These are phyloP conservation scores for Chrysoporthe deuterocubensis DNA, from an alignment of 2,329 filamentous ascomycete species.

Conservation along the genomic window DNA sequence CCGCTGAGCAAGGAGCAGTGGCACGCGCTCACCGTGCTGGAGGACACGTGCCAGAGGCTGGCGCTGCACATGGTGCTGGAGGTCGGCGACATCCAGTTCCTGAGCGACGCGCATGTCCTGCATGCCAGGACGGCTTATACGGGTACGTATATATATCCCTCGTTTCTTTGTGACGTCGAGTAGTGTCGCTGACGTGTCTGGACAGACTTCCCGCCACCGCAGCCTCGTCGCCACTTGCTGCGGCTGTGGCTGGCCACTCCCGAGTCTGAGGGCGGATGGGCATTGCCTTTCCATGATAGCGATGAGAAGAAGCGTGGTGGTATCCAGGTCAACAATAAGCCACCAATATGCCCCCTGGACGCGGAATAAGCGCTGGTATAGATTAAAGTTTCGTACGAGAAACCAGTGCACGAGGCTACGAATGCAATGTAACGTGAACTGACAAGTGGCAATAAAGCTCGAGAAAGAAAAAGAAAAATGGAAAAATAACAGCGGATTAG, in stretches of 20 bases:
- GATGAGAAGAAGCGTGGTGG: conserved; percentile 85
- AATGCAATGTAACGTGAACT: not conserved
- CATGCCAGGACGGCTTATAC: conserved; percentile 83
- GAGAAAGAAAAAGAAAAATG: not conserved
- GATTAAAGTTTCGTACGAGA: not conserved
- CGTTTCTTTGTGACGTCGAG: conserved; percentile 29
- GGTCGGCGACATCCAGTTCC: conserved; percentile 86
- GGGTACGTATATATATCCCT: conserved; percentile 46
- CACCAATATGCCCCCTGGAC: conserved; percentile 75
- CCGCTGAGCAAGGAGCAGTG: conserved; percentile 70
- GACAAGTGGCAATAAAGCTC: not conserved
- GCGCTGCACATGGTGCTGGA: conserved; percentile 85
- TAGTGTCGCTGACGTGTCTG: not conserved
- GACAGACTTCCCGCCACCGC: conserved; percentile 62
- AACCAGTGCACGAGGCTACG: not conserved
- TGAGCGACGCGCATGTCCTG: conserved; percentile 78
- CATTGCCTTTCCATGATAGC: conserved; percentile 79
- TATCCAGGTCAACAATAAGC: conserved; percentile 82
- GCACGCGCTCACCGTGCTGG: conserved; percentile 70
- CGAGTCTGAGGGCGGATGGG: conserved; percentile 83
- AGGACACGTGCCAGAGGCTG: conserved; percentile 74
- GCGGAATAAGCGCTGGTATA: conserved; percentile 62
- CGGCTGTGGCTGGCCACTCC: conserved; percentile 84
- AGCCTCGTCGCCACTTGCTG: conserved; percentile 77
- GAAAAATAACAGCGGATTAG: not conserved